Percentiles rank a stretch among this genome's conserved stretches.
Evolutionary conservation across 2,329 filamentous ascomycete species (phyloP).

Genomic region (Lasiodiplodia citricola): DNA sequence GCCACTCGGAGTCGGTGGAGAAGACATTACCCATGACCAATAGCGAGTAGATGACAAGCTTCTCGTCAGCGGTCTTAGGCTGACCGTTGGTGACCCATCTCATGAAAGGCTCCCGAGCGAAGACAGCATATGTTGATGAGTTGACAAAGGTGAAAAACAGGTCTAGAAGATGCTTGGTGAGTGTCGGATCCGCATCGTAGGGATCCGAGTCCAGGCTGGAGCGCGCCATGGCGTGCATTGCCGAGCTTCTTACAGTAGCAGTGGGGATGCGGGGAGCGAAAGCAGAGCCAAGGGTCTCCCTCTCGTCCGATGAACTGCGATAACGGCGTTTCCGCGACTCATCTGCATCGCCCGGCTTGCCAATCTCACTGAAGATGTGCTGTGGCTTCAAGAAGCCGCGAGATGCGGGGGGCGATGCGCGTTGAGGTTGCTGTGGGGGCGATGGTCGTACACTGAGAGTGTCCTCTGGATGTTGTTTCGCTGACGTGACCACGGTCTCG

Average conservation of each 20-base stretch:
- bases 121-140: conserved; percentile 60
- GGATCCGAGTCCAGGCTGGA: conserved; percentile 51
- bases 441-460: background rate
- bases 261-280: background rate
- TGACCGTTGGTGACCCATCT: conserved; percentile 57
- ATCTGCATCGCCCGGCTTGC: conserved; percentile 8
- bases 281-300: background rate
- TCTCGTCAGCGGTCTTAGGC: conserved; percentile 59
- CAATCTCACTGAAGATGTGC: conserved; percentile 8
- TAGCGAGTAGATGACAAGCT: conserved; percentile 66
- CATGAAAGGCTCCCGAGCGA: conserved; percentile 60
- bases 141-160: conserved; percentile 65
- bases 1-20: conserved; percentile 59
- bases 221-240: conserved; percentile 12
- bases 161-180: conserved; percentile 58
- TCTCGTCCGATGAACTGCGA: conserved; percentile 18
- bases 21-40: conserved; percentile 64
- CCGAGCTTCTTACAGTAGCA: background rate
- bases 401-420: background rate
- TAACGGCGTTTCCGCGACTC: conserved; percentile 20
- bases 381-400: conserved; percentile 2
- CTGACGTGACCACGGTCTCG: background rate
- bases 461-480: conserved; percentile 9
- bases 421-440: conserved; percentile 9
- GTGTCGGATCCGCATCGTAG: conserved; percentile 54